Evolutionary conservation across 768 basidiomycete species (phyloP).

Genomic region (Auriculariales sp.): DNA sequence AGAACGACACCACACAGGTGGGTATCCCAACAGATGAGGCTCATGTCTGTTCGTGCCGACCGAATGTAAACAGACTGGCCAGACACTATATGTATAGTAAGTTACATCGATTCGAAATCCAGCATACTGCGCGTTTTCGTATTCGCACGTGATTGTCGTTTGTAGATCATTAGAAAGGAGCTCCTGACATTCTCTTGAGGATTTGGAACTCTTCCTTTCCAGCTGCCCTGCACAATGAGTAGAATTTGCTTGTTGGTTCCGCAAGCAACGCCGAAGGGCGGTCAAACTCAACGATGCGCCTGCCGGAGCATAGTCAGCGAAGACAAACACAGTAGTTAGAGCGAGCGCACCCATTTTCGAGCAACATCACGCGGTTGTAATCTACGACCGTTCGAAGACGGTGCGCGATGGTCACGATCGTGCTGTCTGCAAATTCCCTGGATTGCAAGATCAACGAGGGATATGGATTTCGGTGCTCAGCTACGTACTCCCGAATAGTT

Average conservation of each 20-base stretch:
- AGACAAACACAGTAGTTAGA: constrained; percentile 3
- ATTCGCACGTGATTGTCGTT: too few relatives aligned
- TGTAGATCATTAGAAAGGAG: too few relatives aligned
- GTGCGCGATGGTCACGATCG: constrained; percentile 74
- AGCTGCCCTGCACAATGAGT: constrained; percentile 56
- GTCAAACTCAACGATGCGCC: constrained; percentile 66
- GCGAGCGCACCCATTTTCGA: constrained; percentile 5
- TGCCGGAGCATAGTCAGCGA: constrained; percentile 62
- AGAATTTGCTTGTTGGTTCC: constrained; percentile 44
- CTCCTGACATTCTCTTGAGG: constrained; percentile 51
- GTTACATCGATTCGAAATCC: too few relatives aligned
- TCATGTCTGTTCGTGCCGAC: too few relatives aligned
- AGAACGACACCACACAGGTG: too few relatives aligned
- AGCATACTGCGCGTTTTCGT: too few relatives aligned
- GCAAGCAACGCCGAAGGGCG: constrained; percentile 37
- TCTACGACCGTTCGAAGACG: constrained; percentile 68
- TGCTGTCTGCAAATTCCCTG: constrained; percentile 68
- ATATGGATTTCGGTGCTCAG: background rate
- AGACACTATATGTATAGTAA: too few relatives aligned
- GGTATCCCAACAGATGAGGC: too few relatives aligned
- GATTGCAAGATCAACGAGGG: background rate
- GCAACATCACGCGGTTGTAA: constrained; percentile 39
- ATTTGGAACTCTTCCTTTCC: constrained; percentile 56
- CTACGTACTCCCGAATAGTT: constrained; percentile 62
- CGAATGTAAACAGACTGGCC: too few relatives aligned